Conservation (phyloP, 371 early-diverging fungal species). For the Mortierella sp. region DNA sequence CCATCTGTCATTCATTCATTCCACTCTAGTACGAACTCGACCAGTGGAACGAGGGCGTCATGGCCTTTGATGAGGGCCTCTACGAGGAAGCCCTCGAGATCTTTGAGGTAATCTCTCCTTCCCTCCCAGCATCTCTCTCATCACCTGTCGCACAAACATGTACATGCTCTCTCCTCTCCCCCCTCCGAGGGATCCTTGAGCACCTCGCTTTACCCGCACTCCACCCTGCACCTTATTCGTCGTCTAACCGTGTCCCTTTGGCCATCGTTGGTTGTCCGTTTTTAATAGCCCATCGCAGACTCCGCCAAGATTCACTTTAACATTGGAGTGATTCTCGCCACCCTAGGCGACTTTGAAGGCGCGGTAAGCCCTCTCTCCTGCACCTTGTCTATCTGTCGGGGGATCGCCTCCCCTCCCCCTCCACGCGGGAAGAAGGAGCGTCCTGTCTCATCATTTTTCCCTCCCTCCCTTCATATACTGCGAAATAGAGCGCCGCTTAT, state of each 20-base stretch:
- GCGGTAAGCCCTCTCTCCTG: slow-evolving; percentile 72
- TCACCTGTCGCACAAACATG: neutral
- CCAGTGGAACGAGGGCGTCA: slow-evolving; percentile 80
- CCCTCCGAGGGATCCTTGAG: too few relatives aligned
- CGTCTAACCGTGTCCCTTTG: neutral
- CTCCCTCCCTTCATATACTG: too few relatives aligned
- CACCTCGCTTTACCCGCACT: too few relatives aligned
- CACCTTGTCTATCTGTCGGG: neutral
- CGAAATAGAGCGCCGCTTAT: slow-evolving; percentile 80
- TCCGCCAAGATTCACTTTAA: slow-evolving; percentile 95
- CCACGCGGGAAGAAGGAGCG: neutral
- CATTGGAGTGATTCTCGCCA: slow-evolving; percentile 85
- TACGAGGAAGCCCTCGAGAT: slow-evolving; percentile 70
- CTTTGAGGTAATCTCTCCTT: slow-evolving; percentile 60
- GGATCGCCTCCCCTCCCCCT: neutral
- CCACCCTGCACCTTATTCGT: slow-evolving; percentile 1
- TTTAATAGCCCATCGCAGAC: slow-evolving; percentile 83
- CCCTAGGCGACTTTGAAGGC: slow-evolving; percentile 77
- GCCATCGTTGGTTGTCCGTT: slow-evolving; percentile 2
- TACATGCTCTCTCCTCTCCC: neutral
- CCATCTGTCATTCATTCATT: neutral
- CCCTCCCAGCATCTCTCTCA: neutral
- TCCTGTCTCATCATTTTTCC: too few relatives aligned
- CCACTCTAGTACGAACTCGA: slow-evolving; percentile 62
- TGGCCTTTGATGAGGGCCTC: slow-evolving; percentile 73